Conservation (phyloP, 1,284 basidiomycete genomes). For the Naganishia albida region DNA sequence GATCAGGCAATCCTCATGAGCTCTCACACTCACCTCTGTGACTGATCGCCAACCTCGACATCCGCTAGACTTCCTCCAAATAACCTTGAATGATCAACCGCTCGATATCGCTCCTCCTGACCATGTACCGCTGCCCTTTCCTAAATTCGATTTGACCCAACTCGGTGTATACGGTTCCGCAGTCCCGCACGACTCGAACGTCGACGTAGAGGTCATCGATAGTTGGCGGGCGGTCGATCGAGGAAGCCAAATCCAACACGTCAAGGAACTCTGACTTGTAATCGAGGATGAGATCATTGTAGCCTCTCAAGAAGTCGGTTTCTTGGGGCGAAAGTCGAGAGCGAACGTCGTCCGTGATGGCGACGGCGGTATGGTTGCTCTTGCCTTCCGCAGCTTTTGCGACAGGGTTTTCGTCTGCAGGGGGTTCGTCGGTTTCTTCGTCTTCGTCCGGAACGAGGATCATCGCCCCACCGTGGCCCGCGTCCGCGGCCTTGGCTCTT, state of each 20-base stretch:
- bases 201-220: slow-evolving; percentile 54
- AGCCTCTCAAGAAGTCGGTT: slow-evolving; percentile 82
- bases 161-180: slow-evolving; percentile 86
- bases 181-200: slow-evolving; percentile 65
- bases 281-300: slow-evolving; percentile 75
- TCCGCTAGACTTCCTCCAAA: slow-evolving; percentile 62
- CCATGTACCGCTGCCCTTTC: slow-evolving; percentile 83
- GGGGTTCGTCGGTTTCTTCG: slow-evolving; percentile 1
- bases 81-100: slow-evolving; percentile 88
- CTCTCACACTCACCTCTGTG: too few species aligned
- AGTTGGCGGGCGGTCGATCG: slow-evolving; percentile 65
- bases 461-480: slow-evolving; percentile 8
- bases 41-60: background rate
- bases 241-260: slow-evolving; percentile 80
- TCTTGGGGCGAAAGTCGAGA: slow-evolving; percentile 83
- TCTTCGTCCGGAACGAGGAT: slow-evolving; percentile 21
- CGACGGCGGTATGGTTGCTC: slow-evolving; percentile 26
- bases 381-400: slow-evolving; percentile 21
- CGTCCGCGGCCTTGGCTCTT: slow-evolving; percentile 15
- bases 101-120: slow-evolving; percentile 82
- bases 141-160: slow-evolving; percentile 79
- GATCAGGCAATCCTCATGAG: too few species aligned
- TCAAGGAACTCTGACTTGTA: slow-evolving; percentile 83
- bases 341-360: slow-evolving; percentile 61
- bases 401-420: slow-evolving; percentile 1